phyloP scores from a whole-genome alignment of 371 early-diverging fungal species.

The Mortierella sp. region DNA sequence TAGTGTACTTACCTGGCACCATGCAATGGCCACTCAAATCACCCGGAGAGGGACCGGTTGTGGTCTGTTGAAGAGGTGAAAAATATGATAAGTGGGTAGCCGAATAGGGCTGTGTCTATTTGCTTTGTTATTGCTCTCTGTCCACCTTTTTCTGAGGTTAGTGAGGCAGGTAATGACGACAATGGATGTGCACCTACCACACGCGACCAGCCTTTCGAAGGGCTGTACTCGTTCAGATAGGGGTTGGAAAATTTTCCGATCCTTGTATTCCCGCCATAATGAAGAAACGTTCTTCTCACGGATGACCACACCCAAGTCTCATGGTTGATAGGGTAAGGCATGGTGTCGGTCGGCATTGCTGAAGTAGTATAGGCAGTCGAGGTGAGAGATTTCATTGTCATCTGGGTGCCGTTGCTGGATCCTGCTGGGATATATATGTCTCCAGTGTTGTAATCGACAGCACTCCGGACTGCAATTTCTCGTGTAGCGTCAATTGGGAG shows the following conservation, averaged over 20 bases:
- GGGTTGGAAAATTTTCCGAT: background rate
- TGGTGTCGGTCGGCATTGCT: background rate
- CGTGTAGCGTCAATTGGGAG: background rate
- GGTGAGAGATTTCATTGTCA: background rate
- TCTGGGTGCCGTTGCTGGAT: background rate
- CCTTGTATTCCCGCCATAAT: background rate
- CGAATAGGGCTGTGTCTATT: background rate
- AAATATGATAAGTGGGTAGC: background rate
- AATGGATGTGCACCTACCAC: background rate
- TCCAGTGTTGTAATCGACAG: background rate
- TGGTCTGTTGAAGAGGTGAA: background rate
- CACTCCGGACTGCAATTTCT: background rate
- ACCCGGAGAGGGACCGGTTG: background rate
- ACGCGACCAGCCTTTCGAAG: background rate
- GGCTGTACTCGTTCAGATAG: background rate
- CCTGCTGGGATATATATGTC: background rate
- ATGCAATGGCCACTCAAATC: slow-evolving; percentile 10
- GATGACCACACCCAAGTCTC: slow-evolving; percentile 1
- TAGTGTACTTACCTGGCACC: background rate
- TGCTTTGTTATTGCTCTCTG: background rate
- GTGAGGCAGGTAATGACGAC: background rate
- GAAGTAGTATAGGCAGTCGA: background rate
- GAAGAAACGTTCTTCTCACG: background rate
- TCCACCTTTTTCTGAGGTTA: background rate
- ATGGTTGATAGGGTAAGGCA: background rate